Conservation (phyloP, 2,329 filamentous ascomycete species). For the Sclerotinia spermophila region DNA sequence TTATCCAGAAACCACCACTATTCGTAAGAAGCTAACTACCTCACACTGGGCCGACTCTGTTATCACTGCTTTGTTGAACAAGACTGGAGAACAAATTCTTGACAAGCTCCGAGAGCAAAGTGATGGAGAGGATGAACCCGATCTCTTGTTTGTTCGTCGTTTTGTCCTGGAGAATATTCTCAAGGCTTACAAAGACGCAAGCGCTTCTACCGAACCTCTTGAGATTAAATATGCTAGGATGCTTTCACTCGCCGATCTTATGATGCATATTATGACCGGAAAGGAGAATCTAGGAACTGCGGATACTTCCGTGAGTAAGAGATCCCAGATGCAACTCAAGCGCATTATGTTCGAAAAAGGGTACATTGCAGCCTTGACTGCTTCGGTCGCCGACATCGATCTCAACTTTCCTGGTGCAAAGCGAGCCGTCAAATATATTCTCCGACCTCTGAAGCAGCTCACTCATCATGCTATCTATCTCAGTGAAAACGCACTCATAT, state of each 20-base stretch:
- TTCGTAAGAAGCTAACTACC: conserved; percentile 83
- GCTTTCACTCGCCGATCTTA: conserved; percentile 83
- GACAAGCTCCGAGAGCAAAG: conserved; percentile 55
- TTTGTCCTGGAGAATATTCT: conserved; percentile 93
- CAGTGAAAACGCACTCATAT: conserved; percentile 67
- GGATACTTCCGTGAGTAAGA: conserved; percentile 39
- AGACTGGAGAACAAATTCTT: conserved; percentile 73
- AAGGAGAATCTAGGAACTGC: conserved; percentile 59
- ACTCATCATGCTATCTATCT: conserved; percentile 83
- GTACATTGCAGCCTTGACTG: conserved; percentile 82
- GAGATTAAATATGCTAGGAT: conserved; percentile 86
- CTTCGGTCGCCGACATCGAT: conserved; percentile 91
- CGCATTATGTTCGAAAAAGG: conserved; percentile 99
- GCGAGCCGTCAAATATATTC: conserved; percentile 91
- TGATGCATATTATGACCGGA: conserved; percentile 85
- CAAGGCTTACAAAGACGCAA: conserved; percentile 87
- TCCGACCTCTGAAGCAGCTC: conserved; percentile 81
- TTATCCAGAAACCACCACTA: conserved; percentile 67
- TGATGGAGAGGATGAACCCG: conserved; percentile 72
- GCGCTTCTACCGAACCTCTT: conserved; percentile 70
- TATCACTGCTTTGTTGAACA: conserved; percentile 80
- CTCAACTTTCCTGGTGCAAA: conserved; percentile 92
- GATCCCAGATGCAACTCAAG: conserved; percentile 78
- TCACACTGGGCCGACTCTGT: conserved; percentile 83
- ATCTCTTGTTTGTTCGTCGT: conserved; percentile 86